Evolutionary conservation across 2,329 filamentous ascomycete species (phyloP).

Genomic region (Penicillium sp.): DNA sequence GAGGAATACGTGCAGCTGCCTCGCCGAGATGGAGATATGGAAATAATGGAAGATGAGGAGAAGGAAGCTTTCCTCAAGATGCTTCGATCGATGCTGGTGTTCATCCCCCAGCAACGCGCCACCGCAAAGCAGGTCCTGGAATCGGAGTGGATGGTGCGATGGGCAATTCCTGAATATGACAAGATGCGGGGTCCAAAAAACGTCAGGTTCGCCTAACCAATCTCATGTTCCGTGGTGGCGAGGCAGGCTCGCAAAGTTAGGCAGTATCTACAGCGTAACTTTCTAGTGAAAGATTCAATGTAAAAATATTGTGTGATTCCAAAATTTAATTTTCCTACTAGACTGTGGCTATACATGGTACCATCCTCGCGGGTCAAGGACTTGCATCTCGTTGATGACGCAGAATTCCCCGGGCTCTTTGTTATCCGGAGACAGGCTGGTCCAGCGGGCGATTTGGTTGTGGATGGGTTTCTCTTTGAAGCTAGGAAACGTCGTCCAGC

Average conservation of each 20-base stretch:
- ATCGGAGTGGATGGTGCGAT: slow-evolving; percentile 33
- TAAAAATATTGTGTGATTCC: not conserved
- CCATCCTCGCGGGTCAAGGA: slow-evolving; percentile 28
- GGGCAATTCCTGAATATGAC: slow-evolving; percentile 26
- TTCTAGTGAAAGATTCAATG: not conserved
- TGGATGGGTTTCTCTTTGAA: slow-evolving; percentile 35
- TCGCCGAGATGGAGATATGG: slow-evolving; percentile 15
- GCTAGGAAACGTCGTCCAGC: slow-evolving; percentile 48
- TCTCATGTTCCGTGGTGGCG: not conserved
- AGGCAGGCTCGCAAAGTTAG: not conserved
- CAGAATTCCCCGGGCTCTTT: slow-evolving; percentile 23
- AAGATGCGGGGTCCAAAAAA: not conserved
- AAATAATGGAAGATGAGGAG: slow-evolving; percentile 20
- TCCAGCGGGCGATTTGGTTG: slow-evolving; percentile 45
- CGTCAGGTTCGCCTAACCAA: too few relatives aligned
- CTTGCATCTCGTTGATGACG: slow-evolving; percentile 32
- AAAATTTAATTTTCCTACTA: not conserved
- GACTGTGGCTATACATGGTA: slow-evolving; percentile 19
- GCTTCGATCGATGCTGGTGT: slow-evolving; percentile 31
- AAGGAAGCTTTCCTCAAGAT: slow-evolving; percentile 25
- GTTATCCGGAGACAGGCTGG: slow-evolving; percentile 10
- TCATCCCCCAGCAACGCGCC: slow-evolving; percentile 22
- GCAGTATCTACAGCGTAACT: not conserved
- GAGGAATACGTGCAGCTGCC: slow-evolving; percentile 25
- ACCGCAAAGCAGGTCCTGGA: slow-evolving; percentile 27